Evolutionary conservation across 768 basidiomycete genomes (phyloP).

Genomic region (Suillus lakei): DNA sequence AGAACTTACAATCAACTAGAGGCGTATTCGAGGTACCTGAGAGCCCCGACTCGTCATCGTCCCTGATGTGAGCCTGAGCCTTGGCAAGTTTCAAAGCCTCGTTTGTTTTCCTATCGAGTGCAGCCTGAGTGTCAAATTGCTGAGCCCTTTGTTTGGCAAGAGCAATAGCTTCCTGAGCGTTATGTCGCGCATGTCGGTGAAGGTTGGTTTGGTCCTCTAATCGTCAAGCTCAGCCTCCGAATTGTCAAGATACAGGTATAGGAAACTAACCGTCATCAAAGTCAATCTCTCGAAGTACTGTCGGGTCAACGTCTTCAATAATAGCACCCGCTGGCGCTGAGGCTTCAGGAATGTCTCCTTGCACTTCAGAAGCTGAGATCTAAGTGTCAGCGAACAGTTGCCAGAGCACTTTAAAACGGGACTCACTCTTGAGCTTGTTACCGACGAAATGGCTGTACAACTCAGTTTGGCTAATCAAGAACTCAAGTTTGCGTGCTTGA

Average conservation of each 20-base stretch:
- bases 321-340: slow-evolving; percentile 61
- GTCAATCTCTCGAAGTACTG: slow-evolving; percentile 72
- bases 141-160: slow-evolving; percentile 79
- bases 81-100: slow-evolving; percentile 76
- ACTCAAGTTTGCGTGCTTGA: slow-evolving; percentile 95
- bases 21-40: slow-evolving; percentile 42
- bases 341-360: slow-evolving; percentile 57
- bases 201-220: slow-evolving; percentile 89
- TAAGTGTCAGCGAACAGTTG: slow-evolving; percentile 17
- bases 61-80: slow-evolving; percentile 48
- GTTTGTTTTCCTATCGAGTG: slow-evolving; percentile 78
- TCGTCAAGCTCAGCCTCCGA: slow-evolving; percentile 9
- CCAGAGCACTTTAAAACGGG: slow-evolving; percentile 3
- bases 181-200: slow-evolving; percentile 81
- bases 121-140: slow-evolving; percentile 86
- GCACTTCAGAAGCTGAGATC: slow-evolving; percentile 71
- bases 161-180: slow-evolving; percentile 87
- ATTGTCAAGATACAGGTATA: slow-evolving; percentile 6
- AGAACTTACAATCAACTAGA: slow-evolving; percentile 72
- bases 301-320: slow-evolving; percentile 56
- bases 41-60: slow-evolving; percentile 47
- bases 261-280: slow-evolving; percentile 82
- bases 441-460: slow-evolving; percentile 99
- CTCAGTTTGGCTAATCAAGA: slow-evolving; percentile 98
- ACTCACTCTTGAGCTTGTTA: slow-evolving; percentile 89